These are phyloP conservation scores for Acer yangbiense DNA, from an alignment of 345 rosid genomes.

Conservation along the genomic window DNA sequence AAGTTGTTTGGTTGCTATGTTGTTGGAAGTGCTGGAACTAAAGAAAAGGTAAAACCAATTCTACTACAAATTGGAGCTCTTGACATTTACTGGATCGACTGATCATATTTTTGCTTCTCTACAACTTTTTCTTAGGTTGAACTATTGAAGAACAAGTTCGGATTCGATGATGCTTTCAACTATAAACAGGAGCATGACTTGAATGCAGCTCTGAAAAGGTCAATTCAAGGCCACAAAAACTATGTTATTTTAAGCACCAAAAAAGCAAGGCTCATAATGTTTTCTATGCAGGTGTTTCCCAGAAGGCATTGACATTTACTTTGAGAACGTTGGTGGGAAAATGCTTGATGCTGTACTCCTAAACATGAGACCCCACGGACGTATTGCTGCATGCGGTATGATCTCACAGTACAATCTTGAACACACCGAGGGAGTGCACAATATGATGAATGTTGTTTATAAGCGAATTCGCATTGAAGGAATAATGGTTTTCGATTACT, in stretches of 20 bases:
- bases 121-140: constrained; percentile 21
- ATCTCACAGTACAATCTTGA: constrained; percentile 2
- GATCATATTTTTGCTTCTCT: no score
- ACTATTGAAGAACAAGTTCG: constrained; percentile 33
- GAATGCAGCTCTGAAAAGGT: constrained; percentile 36
- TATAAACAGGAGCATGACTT: constrained; percentile 32
- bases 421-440: constrained; percentile 2
- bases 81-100: background rate
- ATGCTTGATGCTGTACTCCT: constrained; percentile 12
- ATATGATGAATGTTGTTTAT: constrained; percentile 4
- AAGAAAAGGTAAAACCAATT: background rate
- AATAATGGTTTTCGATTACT: constrained; percentile 8
- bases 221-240: background rate
- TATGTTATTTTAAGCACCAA: no score
- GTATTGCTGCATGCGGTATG: constrained; percentile 7
- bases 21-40: constrained; percentile 14
- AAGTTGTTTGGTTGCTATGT: constrained; percentile 18
- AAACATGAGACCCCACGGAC: constrained; percentile 10
- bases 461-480: constrained; percentile 28
- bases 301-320: constrained; percentile 15
- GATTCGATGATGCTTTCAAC: constrained; percentile 42
- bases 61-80: background rate
- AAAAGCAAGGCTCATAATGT: background rate
- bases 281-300: background rate
- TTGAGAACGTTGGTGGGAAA: constrained; percentile 6